A percentile compares a stretch with the other conserved stretches of the same genome.
These are phyloP conservation scores for Phytophthora nicotianae DNA, from an alignment of 352 stramenopile genomes.

Conservation along the genomic window DNA sequence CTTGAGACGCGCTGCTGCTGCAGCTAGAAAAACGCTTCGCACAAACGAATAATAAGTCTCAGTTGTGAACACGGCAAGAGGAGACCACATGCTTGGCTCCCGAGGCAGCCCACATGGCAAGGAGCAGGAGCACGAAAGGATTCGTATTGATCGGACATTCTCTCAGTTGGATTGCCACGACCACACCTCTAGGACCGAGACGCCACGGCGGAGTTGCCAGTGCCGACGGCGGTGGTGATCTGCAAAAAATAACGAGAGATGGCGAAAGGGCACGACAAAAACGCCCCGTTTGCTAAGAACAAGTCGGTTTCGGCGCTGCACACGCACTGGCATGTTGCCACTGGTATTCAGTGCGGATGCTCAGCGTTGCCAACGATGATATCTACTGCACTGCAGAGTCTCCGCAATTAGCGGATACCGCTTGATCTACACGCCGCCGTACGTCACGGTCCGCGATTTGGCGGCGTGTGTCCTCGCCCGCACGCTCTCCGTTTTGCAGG, in stretches of 20 bases:
- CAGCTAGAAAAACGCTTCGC: neutral
- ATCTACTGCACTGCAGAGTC: neutral
- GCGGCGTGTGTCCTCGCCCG: too few species aligned
- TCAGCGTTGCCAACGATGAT: constrained; percentile 3
- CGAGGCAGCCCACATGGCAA: neutral
- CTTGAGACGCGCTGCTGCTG: constrained; percentile 4
- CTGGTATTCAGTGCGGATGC: too few species aligned
- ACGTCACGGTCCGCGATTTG: too few species aligned
- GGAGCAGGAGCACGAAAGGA: neutral
- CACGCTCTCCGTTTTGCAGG: too few species aligned
- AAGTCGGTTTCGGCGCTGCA: constrained; percentile 7
- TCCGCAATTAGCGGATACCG: too few species aligned
- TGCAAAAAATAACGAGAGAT: neutral
- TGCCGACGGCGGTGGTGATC: constrained; percentile 1
- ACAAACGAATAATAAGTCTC: neutral
- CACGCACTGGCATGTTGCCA: too few species aligned
- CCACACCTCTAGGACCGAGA: too few species aligned
- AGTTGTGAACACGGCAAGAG: neutral
- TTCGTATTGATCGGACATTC: constrained; percentile 3
- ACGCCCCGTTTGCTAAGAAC: constrained; percentile 1
- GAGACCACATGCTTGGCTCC: too few species aligned
- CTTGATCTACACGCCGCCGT: neutral
- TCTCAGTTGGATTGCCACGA: constrained; percentile 11
- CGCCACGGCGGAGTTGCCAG: neutral
- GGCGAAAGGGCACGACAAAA: constrained; percentile 1